phyloP scores from a whole-genome alignment of 1,284 basidiomycete genomes.

The Heterobasidion occidentale region DNA sequence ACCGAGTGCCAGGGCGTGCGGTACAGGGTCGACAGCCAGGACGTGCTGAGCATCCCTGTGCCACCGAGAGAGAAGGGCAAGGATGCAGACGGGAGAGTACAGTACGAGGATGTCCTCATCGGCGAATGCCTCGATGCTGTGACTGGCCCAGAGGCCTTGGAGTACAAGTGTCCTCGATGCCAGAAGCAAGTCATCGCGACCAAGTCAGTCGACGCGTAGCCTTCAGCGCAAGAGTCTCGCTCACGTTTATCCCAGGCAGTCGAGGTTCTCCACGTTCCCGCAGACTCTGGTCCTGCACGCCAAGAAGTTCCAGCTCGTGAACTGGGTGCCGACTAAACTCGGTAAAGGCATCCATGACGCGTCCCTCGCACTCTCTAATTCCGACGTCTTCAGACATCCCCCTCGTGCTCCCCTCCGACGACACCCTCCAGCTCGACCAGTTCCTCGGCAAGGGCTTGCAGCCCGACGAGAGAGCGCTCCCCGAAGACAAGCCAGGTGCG shows the following conservation, averaged over 20 bases:
- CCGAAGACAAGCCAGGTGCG: constrained; percentile 41
- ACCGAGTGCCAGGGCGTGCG: constrained; percentile 79
- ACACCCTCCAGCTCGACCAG: constrained; percentile 56
- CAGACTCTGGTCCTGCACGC: constrained; percentile 86
- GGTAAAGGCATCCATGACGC: constrained; percentile 36
- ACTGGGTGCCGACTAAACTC: constrained; percentile 96
- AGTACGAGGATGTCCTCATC: constrained; percentile 69
- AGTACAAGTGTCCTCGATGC: constrained; percentile 61
- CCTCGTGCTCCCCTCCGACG: constrained; percentile 60
- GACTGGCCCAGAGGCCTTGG: constrained; percentile 64
- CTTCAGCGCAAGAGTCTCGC: not conserved
- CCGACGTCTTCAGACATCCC: constrained; percentile 91
- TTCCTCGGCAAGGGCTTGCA: constrained; percentile 75
- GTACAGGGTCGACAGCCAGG: constrained; percentile 76
- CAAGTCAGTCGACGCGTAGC: constrained; percentile 34
- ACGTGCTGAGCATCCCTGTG: constrained; percentile 77
- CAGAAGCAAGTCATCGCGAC: constrained; percentile 56
- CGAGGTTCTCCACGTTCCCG: constrained; percentile 82
- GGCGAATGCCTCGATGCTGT: constrained; percentile 62
- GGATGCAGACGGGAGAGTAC: constrained; percentile 50
- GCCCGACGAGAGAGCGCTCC: constrained; percentile 66
- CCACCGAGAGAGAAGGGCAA: constrained; percentile 52
- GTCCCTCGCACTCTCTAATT: too few relatives aligned
- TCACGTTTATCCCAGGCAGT: constrained; percentile 37
- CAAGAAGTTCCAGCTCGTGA: constrained; percentile 92